Evolutionary conservation across 2,329 filamentous ascomycete genomes (phyloP).

Genomic region (Xylariaceae sp.): DNA sequence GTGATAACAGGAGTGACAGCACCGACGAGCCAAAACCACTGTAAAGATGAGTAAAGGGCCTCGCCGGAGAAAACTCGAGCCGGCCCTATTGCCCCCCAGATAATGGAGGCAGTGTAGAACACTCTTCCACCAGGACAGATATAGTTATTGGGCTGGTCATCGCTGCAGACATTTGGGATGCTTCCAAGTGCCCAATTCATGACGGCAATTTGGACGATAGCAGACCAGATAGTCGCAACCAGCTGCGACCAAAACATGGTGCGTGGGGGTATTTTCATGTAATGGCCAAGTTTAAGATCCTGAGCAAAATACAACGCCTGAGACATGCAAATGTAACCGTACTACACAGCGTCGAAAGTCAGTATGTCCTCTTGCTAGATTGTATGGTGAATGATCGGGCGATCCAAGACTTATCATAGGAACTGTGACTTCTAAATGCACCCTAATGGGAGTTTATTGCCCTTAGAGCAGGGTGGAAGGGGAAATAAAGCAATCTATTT

Average conservation of each 20-base stretch:
- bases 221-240: constrained; percentile 51
- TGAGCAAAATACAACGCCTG: constrained; percentile 67
- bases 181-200: constrained; percentile 67
- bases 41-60: constrained; percentile 64
- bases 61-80: constrained; percentile 67
- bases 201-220: constrained; percentile 60
- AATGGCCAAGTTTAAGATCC: constrained; percentile 70
- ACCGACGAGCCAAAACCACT: constrained; percentile 74
- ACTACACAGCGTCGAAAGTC: too few species aligned
- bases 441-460: too few species aligned
- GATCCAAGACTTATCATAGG: too few species aligned
- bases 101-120: constrained; percentile 69
- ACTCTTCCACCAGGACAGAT: constrained; percentile 58
- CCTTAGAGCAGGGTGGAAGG: too few species aligned
- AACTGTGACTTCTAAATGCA: too few species aligned
- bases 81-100: constrained; percentile 76
- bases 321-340: constrained; percentile 69
- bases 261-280: constrained; percentile 51
- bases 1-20: constrained; percentile 64
- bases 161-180: constrained; percentile 64
- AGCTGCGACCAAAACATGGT: constrained; percentile 53
- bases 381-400: too few species aligned
- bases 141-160: constrained; percentile 57
- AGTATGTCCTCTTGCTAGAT: too few species aligned
- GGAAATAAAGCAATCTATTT: too few species aligned